phyloP scores from a whole-genome alignment of 1,139 yeast genomes.

The Lodderomyces parapsilosis region DNA sequence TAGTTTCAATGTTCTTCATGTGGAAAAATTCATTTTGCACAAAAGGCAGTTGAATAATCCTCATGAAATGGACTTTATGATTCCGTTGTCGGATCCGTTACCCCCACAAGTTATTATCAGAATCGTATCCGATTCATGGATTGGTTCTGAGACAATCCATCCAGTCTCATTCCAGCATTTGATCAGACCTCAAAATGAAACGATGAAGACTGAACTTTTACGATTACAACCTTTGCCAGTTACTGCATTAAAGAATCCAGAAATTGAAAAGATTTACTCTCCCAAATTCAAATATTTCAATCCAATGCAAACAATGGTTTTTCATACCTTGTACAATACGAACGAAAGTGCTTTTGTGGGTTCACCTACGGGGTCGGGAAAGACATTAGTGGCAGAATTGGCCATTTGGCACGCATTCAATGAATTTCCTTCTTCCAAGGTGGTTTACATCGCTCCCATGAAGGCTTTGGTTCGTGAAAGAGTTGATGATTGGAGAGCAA shows the following conservation, averaged over 20 bases:
- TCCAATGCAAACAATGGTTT: slow-evolving; percentile 98
- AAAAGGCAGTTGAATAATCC: slow-evolving; percentile 53
- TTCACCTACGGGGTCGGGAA: slow-evolving; percentile 98
- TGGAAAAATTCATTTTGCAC: slow-evolving; percentile 72
- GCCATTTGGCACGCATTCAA: slow-evolving; percentile 96
- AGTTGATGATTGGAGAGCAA: slow-evolving; percentile 88
- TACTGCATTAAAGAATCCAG: slow-evolving; percentile 69
- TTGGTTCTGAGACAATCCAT: slow-evolving; percentile 77
- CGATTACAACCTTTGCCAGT: slow-evolving; percentile 85
- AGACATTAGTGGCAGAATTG: slow-evolving; percentile 93
- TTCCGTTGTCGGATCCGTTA: slow-evolving; percentile 83
- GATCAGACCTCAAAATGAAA: slow-evolving; percentile 84
- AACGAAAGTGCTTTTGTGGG: slow-evolving; percentile 87
- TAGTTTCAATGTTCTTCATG: slow-evolving; percentile 71
- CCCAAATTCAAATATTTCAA: slow-evolving; percentile 80
- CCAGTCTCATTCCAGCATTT: slow-evolving; percentile 88
- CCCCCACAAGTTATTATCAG: slow-evolving; percentile 86
- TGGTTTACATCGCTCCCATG: slow-evolving; percentile 98
- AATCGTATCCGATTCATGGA: slow-evolving; percentile 83
- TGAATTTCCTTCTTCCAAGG: slow-evolving; percentile 75
- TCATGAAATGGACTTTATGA: slow-evolving; percentile 87
- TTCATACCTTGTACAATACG: slow-evolving; percentile 81
- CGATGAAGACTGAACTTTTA: slow-evolving; percentile 76
- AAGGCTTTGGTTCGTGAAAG: slow-evolving; percentile 96
- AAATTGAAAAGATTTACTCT: slow-evolving; percentile 66